Evolutionary conservation across 768 basidiomycete species (phyloP).

Genomic region (Scleroderma citrinum): DNA sequence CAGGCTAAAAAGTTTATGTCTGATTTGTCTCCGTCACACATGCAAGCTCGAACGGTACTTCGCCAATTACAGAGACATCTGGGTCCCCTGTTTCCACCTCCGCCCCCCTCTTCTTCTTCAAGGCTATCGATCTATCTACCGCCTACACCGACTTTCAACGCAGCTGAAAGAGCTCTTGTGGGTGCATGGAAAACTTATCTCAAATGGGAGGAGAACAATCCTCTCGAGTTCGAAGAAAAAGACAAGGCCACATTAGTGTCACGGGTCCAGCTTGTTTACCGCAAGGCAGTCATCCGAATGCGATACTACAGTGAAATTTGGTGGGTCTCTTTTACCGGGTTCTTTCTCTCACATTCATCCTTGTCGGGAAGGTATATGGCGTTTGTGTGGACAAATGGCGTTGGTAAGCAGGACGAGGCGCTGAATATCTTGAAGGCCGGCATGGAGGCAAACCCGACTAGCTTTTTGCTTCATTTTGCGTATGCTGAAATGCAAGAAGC

Average conservation of each 20-base stretch:
- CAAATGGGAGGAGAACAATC: slow-evolving; percentile 94
- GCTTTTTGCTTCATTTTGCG: slow-evolving; percentile 88
- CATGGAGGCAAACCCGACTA: slow-evolving; percentile 81
- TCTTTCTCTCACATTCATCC: slow-evolving; percentile 3
- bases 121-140: slow-evolving; percentile 54
- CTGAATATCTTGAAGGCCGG: slow-evolving; percentile 75
- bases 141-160: slow-evolving; percentile 64
- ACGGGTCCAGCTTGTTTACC: slow-evolving; percentile 77
- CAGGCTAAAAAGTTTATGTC: slow-evolving; percentile 94
- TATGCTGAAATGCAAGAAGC: slow-evolving; percentile 69
- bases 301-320: slow-evolving; percentile 94
- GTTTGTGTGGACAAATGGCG: slow-evolving; percentile 69
- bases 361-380: slow-evolving; percentile 73
- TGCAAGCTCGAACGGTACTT: slow-evolving; percentile 89
- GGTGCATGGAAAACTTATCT: slow-evolving; percentile 88
- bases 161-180: slow-evolving; percentile 67
- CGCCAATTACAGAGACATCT: slow-evolving; percentile 74
- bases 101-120: slow-evolving; percentile 36
- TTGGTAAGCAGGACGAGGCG: slow-evolving; percentile 80
- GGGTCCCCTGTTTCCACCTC: slow-evolving; percentile 52
- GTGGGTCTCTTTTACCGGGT: slow-evolving; percentile 35
- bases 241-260: slow-evolving; percentile 61
- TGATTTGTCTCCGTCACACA: slow-evolving; percentile 88
- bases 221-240: slow-evolving; percentile 84
- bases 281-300: slow-evolving; percentile 88